These are phyloP conservation scores for Suillus cothurnatus DNA, from an alignment of 768 basidiomycete species.

Conservation along the genomic window DNA sequence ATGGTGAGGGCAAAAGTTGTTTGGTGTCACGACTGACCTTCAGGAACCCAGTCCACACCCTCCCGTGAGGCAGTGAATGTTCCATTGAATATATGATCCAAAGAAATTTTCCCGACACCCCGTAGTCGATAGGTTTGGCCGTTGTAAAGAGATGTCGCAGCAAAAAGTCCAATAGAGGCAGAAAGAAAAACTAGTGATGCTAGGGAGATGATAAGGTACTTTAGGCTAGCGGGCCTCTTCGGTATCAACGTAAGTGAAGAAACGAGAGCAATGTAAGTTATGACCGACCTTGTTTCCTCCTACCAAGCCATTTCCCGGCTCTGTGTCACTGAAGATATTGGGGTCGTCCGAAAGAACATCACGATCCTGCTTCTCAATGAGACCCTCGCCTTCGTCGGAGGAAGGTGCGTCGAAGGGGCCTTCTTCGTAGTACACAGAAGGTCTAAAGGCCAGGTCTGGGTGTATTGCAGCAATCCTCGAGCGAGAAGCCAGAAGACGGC, in stretches of 20 bases:
- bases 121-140: slow-evolving; percentile 52
- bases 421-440: slow-evolving; percentile 66
- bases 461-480: slow-evolving; percentile 3
- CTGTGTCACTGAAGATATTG: slow-evolving; percentile 26
- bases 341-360: slow-evolving; percentile 11
- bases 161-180: slow-evolving; percentile 72
- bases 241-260: not conserved
- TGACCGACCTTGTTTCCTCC: slow-evolving; percentile 40
- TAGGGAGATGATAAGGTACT: slow-evolving; percentile 65
- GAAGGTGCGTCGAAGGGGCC: slow-evolving; percentile 78
- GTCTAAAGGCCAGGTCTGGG: slow-evolving; percentile 26
- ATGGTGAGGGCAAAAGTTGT: not conserved
- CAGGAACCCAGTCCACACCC: slow-evolving; percentile 82
- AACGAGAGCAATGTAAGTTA: slow-evolving; percentile 5
- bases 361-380: slow-evolving; percentile 48
- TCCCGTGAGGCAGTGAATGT: slow-evolving; percentile 63
- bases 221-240: slow-evolving; percentile 55
- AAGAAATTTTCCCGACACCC: slow-evolving; percentile 68
- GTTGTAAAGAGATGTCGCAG: slow-evolving; percentile 68
- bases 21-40: slow-evolving; percentile 57
- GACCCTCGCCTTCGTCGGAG: slow-evolving; percentile 66
- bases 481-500: slow-evolving; percentile 6
- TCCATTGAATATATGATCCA: slow-evolving; percentile 93
- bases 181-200: slow-evolving; percentile 61
- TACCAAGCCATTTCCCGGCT: slow-evolving; percentile 35